Conservation (phyloP, 768 basidiomycete species). For the Lentinula guzmanii region DNA sequence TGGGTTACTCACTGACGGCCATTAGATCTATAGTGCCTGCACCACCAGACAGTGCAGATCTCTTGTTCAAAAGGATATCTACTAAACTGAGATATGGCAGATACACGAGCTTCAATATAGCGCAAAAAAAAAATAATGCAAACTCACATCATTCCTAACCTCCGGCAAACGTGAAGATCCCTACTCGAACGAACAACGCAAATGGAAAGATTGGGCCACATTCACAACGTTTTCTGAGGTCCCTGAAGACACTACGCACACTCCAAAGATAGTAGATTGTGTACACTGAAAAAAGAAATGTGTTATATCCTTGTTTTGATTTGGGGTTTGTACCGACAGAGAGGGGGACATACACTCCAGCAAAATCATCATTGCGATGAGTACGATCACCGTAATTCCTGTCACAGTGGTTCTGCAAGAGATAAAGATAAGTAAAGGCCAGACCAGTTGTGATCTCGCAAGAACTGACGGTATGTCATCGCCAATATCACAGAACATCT, state of each 20-base stretch:
- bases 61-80: background rate
- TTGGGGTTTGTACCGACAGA: too few relatives aligned
- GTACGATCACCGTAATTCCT: background rate
- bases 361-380: background rate
- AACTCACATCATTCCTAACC: slow-evolving; percentile 8
- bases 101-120: background rate
- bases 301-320: slow-evolving; percentile 17
- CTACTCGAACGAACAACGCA: slow-evolving; percentile 7
- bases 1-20: background rate
- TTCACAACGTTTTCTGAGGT: background rate
- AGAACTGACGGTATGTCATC: slow-evolving; percentile 28
- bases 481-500: slow-evolving; percentile 1
- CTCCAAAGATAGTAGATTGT: slow-evolving; percentile 4
- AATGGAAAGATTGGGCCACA: slow-evolving; percentile 3
- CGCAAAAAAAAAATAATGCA: background rate
- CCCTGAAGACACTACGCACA: background rate
- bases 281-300: background rate
- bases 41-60: background rate
- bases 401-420: background rate
- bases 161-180: slow-evolving; percentile 4
- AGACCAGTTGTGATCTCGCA: background rate
- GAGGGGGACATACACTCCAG: background rate
- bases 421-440: background rate
- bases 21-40: background rate
- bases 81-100: background rate